Conservation (phyloP, 78 protist genomes). For the Diacronema lutheri region DNA sequence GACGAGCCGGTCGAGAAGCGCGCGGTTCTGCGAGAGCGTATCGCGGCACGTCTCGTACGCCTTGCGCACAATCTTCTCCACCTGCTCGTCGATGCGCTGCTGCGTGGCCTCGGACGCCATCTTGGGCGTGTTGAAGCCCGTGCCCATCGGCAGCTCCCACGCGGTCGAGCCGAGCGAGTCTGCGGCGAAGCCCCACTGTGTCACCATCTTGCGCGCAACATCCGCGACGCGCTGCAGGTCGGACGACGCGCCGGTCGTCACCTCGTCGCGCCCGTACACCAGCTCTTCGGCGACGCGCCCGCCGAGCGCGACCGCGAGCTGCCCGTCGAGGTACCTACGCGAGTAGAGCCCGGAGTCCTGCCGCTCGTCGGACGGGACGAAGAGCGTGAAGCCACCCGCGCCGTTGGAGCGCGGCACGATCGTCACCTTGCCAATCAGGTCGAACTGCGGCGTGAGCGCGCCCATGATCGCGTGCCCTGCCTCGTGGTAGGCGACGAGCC, state of each 20-base stretch:
- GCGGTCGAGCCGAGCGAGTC: neutral
- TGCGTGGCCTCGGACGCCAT: conserved; percentile 17
- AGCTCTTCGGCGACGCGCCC: conserved; percentile 30
- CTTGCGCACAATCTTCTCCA: neutral
- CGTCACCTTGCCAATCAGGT: conserved; percentile 71
- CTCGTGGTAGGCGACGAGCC: conserved; percentile 12
- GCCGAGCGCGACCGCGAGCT: neutral
- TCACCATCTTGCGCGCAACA: conserved; percentile 61
- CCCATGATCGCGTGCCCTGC: conserved; percentile 7
- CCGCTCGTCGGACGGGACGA: conserved; percentile 84
- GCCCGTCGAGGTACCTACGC: conserved; percentile 17
- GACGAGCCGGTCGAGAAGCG: conserved; percentile 31
- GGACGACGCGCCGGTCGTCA: conserved; percentile 90
- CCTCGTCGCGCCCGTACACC: conserved; percentile 28
- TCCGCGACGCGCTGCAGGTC: conserved; percentile 78
- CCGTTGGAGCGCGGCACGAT: neutral
- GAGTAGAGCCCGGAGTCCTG: conserved; percentile 59
- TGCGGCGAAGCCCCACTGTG: conserved; percentile 42
- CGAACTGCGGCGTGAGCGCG: conserved; percentile 56
- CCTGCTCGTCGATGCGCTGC: conserved; percentile 34
- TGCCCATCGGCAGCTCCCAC: neutral
- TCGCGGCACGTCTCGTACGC: conserved; percentile 26
- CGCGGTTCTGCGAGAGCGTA: conserved; percentile 33
- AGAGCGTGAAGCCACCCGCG: conserved; percentile 91
- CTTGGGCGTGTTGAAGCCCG: conserved; percentile 23